phyloP scores from a whole-genome alignment of 495 filamentous ascomycete genomes.

The Penicillium pulvis region DNA sequence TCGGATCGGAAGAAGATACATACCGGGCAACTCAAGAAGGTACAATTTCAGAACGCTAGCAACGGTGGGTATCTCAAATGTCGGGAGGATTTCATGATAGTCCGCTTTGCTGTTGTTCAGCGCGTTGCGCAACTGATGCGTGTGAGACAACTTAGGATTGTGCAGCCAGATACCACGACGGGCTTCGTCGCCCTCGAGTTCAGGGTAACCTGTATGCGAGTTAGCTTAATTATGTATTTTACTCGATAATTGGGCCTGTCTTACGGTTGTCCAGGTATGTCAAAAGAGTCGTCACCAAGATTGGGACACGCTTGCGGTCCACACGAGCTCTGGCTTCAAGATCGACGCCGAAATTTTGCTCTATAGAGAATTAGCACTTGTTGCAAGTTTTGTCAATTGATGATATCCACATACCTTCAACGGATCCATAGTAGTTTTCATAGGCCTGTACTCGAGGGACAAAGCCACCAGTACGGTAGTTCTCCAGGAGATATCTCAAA shows the following conservation, averaged over 20 bases:
- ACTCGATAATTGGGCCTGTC: conserved; percentile 15
- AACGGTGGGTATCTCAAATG: conserved; percentile 90
- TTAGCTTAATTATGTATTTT: conserved; percentile 14
- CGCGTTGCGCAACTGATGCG: conserved; percentile 77
- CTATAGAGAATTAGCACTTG: conserved; percentile 43
- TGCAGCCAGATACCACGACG: conserved; percentile 91
- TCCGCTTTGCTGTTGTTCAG: conserved; percentile 90
- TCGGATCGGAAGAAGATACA: conserved; percentile 28
- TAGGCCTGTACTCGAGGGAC: conserved; percentile 89
- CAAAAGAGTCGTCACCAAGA: conserved; percentile 88
- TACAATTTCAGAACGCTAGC: conserved; percentile 95
- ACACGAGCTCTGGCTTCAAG: conserved; percentile 90
- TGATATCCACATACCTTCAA: conserved; percentile 60
- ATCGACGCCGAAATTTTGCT: conserved; percentile 97
- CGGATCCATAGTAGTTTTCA: conserved; percentile 98
- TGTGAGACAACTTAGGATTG: conserved; percentile 83
- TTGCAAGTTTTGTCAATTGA: not conserved
- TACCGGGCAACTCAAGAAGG: conserved; percentile 92
- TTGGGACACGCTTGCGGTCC: conserved; percentile 91
- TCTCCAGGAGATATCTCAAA: conserved; percentile 93
- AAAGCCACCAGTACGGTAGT: conserved; percentile 93
- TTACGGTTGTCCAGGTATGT: conserved; percentile 89
- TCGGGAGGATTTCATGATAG: conserved; percentile 71
- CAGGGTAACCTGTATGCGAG: conserved; percentile 70
- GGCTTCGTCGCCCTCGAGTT: conserved; percentile 95